Base-by-base conservation (phyloP, 2,329 filamentous ascomycete genomes). In the Cytospora schulzeri region DNA sequence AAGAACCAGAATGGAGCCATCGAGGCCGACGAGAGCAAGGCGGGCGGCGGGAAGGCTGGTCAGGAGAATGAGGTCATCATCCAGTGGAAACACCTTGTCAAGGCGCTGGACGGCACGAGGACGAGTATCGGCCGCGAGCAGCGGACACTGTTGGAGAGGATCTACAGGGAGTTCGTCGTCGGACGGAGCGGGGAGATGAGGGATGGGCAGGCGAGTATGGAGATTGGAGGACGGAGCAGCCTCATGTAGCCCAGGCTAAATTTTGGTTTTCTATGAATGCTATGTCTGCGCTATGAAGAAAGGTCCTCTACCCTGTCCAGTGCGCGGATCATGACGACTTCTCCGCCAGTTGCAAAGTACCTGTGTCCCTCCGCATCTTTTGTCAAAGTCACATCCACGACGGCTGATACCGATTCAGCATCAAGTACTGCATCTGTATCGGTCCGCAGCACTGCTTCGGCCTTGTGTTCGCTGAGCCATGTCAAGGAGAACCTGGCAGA, bases 111-210 rank as follows among this genome's bases (percentile, higher is more conserved):
- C 26, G 89, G 80, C 57, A 97, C 94, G 5, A 83, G 93, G 69
- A 86, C 91, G 26, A 96, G 91, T 75, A 96, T 98, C 70, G 92
- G 90, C 73, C 80, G 82, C 3, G 85, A 92, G 66, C 95, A 99
- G 78, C 85, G 88, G 71, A 82, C 80, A 67, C 81, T 94, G 66
- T 77, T 99, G 69, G 83, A 86, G 71, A 86, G 85, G 50, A 97
- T 99, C 67, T 99, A 99, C 74, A 82, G 84, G 19, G 95, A 99
- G 78, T 99, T 99, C 80, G 89, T 97, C 0, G 91, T 92, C 4
- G 93, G 93, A 0, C 84, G 95, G 70, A 97, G 93, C 76, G 95
- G 95, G 9, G 93, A 98, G 80, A 93, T 99, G 92, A 92, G 89
- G 66, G 94, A 91, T 76, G 95, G 95, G 1, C 92, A 98, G 77